Evolutionary conservation across 129 eudicot species (phyloP).

Genomic region (Artemisia argyi): DNA sequence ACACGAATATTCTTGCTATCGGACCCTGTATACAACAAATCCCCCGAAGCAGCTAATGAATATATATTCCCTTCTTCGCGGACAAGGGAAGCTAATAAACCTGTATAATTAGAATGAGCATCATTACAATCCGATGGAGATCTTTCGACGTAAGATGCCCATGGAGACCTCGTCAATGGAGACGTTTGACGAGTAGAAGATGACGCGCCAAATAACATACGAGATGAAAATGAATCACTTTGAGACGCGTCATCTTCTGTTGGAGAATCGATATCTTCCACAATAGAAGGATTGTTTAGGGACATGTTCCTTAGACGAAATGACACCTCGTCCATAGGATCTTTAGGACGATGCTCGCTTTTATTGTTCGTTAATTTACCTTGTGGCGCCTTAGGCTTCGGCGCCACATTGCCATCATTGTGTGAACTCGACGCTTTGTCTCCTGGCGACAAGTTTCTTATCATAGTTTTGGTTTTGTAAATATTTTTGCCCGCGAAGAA

Average conservation of each 20-base stretch:
- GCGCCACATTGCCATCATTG: conserved; percentile 25
- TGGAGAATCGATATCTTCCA: conserved; percentile 26
- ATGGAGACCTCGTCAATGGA: conserved; percentile 68
- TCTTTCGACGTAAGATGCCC: conserved; percentile 46
- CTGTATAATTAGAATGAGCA: conserved; percentile 45
- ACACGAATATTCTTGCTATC: conserved; percentile 85
- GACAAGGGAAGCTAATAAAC: conserved; percentile 77
- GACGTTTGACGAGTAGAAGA: conserved; percentile 30
- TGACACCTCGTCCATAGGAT: conserved; percentile 35
- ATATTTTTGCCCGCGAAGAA: background rate
- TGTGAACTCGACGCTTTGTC: conserved; percentile 18
- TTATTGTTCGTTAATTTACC: conserved; percentile 14
- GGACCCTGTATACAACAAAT: conserved; percentile 74
- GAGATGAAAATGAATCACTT: conserved; percentile 33
- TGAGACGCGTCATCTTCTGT: conserved; percentile 17
- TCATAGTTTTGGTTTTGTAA: background rate
- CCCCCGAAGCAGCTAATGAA: conserved; percentile 61
- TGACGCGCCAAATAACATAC: conserved; percentile 23
- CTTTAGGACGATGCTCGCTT: conserved; percentile 14
- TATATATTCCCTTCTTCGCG: conserved; percentile 86
- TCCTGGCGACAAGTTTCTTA: conserved; percentile 23
- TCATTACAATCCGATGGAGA: conserved; percentile 18
- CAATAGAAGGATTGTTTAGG: conserved; percentile 1
- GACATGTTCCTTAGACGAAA: conserved; percentile 36
- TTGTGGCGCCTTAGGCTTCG: conserved; percentile 18